Evolutionary conservation across 108 stramenopile species (phyloP), one percentile per base, ranked within the genome.

Genomic region (Craspedostauros australis): DNA sequence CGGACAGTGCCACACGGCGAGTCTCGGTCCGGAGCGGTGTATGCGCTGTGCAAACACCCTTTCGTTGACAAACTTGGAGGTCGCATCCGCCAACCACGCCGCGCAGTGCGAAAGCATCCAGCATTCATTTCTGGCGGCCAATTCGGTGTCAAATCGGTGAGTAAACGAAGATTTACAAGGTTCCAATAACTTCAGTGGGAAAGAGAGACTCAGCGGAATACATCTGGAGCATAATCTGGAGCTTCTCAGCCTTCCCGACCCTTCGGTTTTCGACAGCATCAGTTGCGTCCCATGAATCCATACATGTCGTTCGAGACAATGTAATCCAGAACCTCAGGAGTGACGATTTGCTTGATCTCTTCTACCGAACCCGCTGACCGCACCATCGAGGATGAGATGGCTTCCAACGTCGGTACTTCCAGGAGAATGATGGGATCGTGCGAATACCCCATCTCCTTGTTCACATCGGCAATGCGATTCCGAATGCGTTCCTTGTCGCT

Each of bases 381-480:
- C 5, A 65, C 80, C 27, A 37, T 31, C 3, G 82, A 70, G 8
- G 84, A 86, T 1, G 84, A 86, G 0, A 79, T 74, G 28, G 66
- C 59, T 11, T 57, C 51, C 50, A 83, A 54, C 1, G 65, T 50
- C 5, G 77, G 73, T 36, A 89, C 59, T 16, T 50, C 32, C 45
- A 85, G 32, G 14, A 74, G 34, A 19, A 42, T 37, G 18, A 66
- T 34, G 31, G 42, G 25, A 29, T 57, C 39, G 44, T 47, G 39
- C 56, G 64, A 25, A 33, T 24, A 0, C 22, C 43, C 30, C 22
- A 49, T 25, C 22, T 54, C 52, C 46, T 63, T 52, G 47, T 62
- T 43, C 32, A 41, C 39, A 41, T 55, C 50, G 39, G 28, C 26
- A 40, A 11, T 21, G 9, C 7, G 45, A 24, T 54, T 42, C 11